A percentile compares a stretch with the other conserved stretches of the same genome.
phyloP scores from a whole-genome alignment of 768 basidiomycete species.

The Hortiboletus flavorubellus region DNA sequence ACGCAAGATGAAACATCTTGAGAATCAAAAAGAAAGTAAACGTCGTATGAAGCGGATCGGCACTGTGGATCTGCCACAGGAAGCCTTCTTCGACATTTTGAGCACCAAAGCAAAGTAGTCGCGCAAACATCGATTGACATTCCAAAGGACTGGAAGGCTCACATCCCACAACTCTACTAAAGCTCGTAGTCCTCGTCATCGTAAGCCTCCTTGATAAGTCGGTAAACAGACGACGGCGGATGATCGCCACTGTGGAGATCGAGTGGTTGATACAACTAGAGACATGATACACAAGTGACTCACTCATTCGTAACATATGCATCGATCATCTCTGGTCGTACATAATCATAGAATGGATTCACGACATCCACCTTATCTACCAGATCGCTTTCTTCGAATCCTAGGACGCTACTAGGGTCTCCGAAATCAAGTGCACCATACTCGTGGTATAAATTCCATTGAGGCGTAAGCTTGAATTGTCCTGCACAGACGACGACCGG shows the following conservation, averaged over 20 bases:
- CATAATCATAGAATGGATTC: constrained; percentile 97
- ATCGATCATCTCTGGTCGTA: constrained; percentile 87
- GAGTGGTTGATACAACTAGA: constrained; percentile 6
- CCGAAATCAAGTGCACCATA: constrained; percentile 83
- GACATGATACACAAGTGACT: constrained; percentile 34
- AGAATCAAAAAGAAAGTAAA: constrained; percentile 93
- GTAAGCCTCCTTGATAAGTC: constrained; percentile 90
- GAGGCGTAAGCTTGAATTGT: constrained; percentile 93
- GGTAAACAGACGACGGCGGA: constrained; percentile 90
- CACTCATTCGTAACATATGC: constrained; percentile 97
- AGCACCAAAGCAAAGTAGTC: constrained; percentile 46
- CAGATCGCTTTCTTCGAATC: constrained; percentile 73
- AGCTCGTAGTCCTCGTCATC: constrained; percentile 92
- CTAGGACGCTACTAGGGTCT: constrained; percentile 60
- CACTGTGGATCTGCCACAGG: constrained; percentile 86
- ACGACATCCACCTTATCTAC: constrained; percentile 89
- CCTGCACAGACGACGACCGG: constrained; percentile 93
- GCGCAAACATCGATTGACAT: not conserved
- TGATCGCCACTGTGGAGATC: constrained; percentile 75
- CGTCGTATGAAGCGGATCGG: constrained; percentile 85
- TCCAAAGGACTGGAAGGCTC: not conserved
- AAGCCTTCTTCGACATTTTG: constrained; percentile 92
- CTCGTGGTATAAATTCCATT: constrained; percentile 86
- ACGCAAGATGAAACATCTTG: constrained; percentile 84
- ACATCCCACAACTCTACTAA: constrained; percentile 8